Conservation (phyloP, 345 rosid genomes). For the Odontarrhena argentea region DNA sequence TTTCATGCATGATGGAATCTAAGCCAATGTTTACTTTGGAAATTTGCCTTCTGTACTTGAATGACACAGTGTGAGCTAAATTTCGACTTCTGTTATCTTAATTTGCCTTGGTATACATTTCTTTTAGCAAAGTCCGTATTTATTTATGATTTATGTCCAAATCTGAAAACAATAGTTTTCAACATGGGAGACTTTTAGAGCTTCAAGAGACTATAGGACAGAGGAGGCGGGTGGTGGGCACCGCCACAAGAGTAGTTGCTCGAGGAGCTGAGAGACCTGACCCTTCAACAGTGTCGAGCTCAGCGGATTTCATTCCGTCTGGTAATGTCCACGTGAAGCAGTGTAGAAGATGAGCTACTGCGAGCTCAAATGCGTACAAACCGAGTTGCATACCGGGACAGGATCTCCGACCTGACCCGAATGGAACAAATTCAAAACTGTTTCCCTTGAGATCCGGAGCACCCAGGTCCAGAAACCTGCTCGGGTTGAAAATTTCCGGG, state of each 20-base stretch:
- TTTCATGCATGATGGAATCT: slow-evolving; percentile 19
- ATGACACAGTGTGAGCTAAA: not conserved
- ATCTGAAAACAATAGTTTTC: slow-evolving; percentile 1
- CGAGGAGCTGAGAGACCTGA: slow-evolving; percentile 74
- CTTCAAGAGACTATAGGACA: slow-evolving; percentile 37
- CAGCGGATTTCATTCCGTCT: slow-evolving; percentile 54
- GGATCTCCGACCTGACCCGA: slow-evolving; percentile 77
- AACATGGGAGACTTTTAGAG: not conserved
- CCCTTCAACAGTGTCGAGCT: slow-evolving; percentile 59
- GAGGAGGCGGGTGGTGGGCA: slow-evolving; percentile 52
- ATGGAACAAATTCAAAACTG: slow-evolving; percentile 63
- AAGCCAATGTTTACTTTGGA: slow-evolving; percentile 5
- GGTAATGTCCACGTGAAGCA: slow-evolving; percentile 73
- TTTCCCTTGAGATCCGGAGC: slow-evolving; percentile 62
- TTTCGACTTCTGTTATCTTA: not conserved
- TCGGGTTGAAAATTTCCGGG: slow-evolving; percentile 56
- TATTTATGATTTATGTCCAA: no score
- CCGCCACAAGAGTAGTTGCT: slow-evolving; percentile 55
- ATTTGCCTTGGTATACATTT: not conserved
- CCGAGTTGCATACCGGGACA: slow-evolving; percentile 87
- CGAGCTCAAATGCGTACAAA: slow-evolving; percentile 58
- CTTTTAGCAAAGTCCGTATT: not conserved
- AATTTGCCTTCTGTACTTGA: not conserved
- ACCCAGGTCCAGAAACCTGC: slow-evolving; percentile 49
- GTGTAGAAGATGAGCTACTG: slow-evolving; percentile 60